Evolutionary conservation across 2,329 filamentous ascomycete species (phyloP).

Genomic region (Aspergillus carbonarius): DNA sequence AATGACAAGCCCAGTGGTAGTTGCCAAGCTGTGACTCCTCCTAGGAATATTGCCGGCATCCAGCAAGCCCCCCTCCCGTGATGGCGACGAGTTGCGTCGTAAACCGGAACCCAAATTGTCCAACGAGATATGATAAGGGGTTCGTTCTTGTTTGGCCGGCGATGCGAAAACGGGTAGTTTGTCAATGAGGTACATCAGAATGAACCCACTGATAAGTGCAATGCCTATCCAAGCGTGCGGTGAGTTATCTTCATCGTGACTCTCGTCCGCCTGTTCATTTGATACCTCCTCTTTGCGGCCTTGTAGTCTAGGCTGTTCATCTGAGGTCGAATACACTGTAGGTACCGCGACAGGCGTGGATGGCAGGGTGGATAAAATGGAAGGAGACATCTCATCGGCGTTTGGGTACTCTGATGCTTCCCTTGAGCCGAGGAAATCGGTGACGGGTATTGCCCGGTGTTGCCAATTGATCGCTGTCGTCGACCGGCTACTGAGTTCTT

Average conservation of each 20-base stretch:
- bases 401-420: not conserved
- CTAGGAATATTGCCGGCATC: conserved; percentile 31
- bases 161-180: conserved; percentile 74
- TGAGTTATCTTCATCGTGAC: conserved; percentile 46
- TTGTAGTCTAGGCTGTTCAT: conserved; percentile 22
- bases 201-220: conserved; percentile 81
- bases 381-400: not conserved
- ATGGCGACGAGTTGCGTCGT: conserved; percentile 44
- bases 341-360: conserved; percentile 6
- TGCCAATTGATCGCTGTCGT: conserved; percentile 30
- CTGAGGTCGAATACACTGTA: conserved; percentile 24
- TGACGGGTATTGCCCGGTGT: conserved; percentile 21
- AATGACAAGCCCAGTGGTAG: conserved; percentile 91
- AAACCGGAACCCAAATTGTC: conserved; percentile 69
- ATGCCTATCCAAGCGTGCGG: conserved; percentile 80
- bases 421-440: not conserved
- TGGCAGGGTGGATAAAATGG: not conserved
- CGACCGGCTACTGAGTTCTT: conserved; percentile 31
- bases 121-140: conserved; percentile 82
- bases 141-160: conserved; percentile 61
- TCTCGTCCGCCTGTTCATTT: conserved; percentile 38
- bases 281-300: conserved; percentile 28
- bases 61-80: conserved; percentile 39
- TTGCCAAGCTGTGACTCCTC: conserved; percentile 63
- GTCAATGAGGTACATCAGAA: conserved; percentile 96